Percentiles rank a stretch among this genome's conserved stretches.
Conservation (phyloP, 371 early-diverging fungal species). For the Gilbertella persicaria region DNA sequence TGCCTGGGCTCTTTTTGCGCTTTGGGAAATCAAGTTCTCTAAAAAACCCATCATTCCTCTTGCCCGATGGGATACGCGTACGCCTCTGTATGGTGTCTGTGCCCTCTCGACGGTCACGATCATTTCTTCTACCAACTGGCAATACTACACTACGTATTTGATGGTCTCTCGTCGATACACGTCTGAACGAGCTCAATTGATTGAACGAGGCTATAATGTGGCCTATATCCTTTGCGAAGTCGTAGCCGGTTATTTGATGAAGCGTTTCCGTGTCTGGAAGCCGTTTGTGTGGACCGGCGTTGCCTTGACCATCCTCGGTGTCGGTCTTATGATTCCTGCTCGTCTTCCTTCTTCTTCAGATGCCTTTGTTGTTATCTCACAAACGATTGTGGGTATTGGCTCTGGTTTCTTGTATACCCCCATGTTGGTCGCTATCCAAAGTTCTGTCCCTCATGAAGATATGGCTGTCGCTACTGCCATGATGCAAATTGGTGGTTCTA, state of each 20-base stretch:
- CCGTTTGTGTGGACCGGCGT: conserved; percentile 60
- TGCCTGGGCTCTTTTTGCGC: conserved; percentile 25
- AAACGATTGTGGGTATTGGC: conserved; percentile 43
- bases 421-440: conserved; percentile 37
- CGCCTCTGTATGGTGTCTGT: conserved; percentile 46
- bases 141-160: conserved; percentile 44
- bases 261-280: conserved; percentile 41
- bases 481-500: conserved; percentile 36
- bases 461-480: conserved; percentile 38
- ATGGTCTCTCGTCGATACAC: conserved; percentile 43
- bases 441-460: conserved; percentile 32
- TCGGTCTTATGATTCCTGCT: conserved; percentile 48
- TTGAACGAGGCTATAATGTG: conserved; percentile 42
- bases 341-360: conserved; percentile 33
- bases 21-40: conserved; percentile 48
- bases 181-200: conserved; percentile 24
- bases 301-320: conserved; percentile 51
- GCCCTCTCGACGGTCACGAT: conserved; percentile 40
- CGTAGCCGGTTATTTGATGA: conserved; percentile 37
- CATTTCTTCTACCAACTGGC: conserved; percentile 42
- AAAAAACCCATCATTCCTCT: conserved; percentile 49
- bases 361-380: conserved; percentile 36
- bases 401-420: conserved; percentile 39
- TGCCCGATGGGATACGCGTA: conserved; percentile 43
- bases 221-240: conserved; percentile 34